Evolutionary conservation across 2,329 filamentous ascomycete species (phyloP), one percentile per base, ranked within the genome.

Genomic region (Paecilomyces dactylethromorphus): DNA sequence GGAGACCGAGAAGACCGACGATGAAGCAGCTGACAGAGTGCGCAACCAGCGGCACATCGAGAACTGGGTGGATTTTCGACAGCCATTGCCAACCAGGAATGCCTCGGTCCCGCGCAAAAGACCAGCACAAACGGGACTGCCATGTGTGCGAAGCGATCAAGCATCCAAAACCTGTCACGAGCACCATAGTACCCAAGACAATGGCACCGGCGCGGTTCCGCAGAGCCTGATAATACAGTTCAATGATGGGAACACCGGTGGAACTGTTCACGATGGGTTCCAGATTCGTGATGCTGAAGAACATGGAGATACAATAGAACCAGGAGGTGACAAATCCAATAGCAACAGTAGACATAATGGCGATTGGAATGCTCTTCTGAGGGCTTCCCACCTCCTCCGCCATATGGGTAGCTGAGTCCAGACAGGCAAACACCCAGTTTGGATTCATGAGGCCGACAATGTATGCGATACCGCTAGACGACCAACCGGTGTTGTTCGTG

Each of bases 101-200:
- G 2, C 80, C 81, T 13, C 72, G 66, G 63, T 83, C 81, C 3
- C 81, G 73, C 10, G 81, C 80, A 63, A 83, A 82, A 18, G 78
- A 79, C 80, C 80, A 83, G 59, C 76, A 78, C 7, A 82, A 71
- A 0, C 81, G 73, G 33, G 76, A 78, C 63, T 82, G 79, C 76
- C 79, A 82, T 4, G 80, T 82, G 58, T 82, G 79, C 57, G 71
- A 74, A 3, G 78, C 75, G 53, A 81, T 73, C 56, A 78, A 66
- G 61, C 78, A 81, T 15, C 78, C 78, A 55, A 81, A 64, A 1
- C 78, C 79, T 0, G 80, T 81, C 5, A 74, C 74, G 24, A 82
- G 71, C 61, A 82, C 74, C 55, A 82, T 63, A 0, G 69, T 68
- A 62, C 80, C 76, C 11, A 82, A 69, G 1, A 77, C 74, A 58